A percentile compares a stretch with the other conserved stretches of the same genome.
Conservation (phyloP, 257 asterid species). For the Fraxinus pennsylvanica region DNA sequence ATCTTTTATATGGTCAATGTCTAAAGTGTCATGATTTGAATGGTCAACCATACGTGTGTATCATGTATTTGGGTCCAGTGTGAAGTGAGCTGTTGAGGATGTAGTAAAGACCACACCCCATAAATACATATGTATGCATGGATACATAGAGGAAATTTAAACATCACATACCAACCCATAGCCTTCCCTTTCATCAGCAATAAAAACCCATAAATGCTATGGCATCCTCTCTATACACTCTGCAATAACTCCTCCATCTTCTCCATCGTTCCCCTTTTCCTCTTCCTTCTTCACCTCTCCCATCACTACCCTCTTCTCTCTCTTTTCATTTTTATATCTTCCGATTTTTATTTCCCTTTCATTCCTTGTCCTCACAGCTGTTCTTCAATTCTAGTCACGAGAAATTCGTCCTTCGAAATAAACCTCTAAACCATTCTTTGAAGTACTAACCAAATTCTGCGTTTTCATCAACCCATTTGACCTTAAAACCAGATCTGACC, state of each 20-base stretch:
- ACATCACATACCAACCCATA: conserved; percentile 21
- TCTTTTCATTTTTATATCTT: background rate
- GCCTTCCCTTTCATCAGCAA: conserved; percentile 5
- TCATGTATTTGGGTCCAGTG: background rate
- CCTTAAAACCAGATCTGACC: conserved; percentile 45
- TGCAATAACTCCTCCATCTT: conserved; percentile 32
- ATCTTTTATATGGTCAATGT: too few species aligned
- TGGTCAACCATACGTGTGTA: too few species aligned
- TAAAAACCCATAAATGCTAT: conserved; percentile 26
- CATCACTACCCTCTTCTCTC: conserved; percentile 2
- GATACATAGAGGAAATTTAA: background rate
- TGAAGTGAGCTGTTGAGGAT: conserved; percentile 4
- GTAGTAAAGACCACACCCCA: conserved; percentile 6
- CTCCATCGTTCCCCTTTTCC: conserved; percentile 16
- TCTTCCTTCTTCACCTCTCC: background rate
- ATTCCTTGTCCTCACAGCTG: conserved; percentile 16
- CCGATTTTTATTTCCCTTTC: background rate
- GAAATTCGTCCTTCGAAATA: conserved; percentile 39
- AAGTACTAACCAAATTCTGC: conserved; percentile 7
- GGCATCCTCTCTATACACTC: conserved; percentile 30
- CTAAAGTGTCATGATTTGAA: too few species aligned
- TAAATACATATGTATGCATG: too few species aligned
- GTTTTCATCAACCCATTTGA: conserved; percentile 1
- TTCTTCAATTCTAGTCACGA: conserved; percentile 77
- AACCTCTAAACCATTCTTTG: conserved; percentile 22